Percentiles rank a stretch among this genome's conserved stretches.
Conservation (phyloP, 768 basidiomycete species). For the Mycena crocata region DNA sequence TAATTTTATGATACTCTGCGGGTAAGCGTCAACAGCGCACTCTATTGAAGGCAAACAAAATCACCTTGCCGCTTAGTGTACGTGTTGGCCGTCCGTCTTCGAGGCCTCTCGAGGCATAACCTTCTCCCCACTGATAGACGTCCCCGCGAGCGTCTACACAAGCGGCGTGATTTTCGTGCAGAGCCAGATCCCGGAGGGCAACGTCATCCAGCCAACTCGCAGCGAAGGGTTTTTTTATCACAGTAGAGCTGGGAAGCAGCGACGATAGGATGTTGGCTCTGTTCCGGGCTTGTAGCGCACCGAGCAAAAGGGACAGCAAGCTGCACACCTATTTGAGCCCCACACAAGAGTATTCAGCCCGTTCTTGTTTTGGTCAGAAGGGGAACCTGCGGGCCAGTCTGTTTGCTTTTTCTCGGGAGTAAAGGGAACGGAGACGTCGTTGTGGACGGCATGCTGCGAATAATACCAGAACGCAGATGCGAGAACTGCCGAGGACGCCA, state of each 20-base stretch:
- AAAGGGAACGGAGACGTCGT: conserved; percentile 7
- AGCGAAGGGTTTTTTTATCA: conserved; percentile 61
- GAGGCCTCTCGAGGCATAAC: conserved; percentile 53
- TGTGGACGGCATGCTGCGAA: conserved; percentile 15
- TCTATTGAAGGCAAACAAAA: conserved; percentile 24
- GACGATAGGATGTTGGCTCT: conserved; percentile 63
- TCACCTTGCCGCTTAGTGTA: conserved; percentile 75
- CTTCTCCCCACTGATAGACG: conserved; percentile 87
- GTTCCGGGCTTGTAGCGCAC: not conserved
- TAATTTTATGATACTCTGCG: conserved; percentile 75
- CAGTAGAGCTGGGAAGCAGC: conserved; percentile 49
- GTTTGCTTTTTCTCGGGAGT: not conserved
- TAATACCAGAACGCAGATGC: conserved; percentile 21
- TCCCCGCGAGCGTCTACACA: conserved; percentile 85
- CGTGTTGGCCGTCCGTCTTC: conserved; percentile 53
- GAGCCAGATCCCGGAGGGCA: conserved; percentile 77
- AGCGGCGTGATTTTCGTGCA: conserved; percentile 75
- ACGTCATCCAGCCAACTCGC: conserved; percentile 72
- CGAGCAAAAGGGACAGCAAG: conserved; percentile 1
- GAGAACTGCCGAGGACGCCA: conserved; percentile 12
- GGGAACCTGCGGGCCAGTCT: not conserved
- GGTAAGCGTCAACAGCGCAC: not conserved
- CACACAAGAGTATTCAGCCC: conserved; percentile 68
- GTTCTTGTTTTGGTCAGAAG: conserved; percentile 16
- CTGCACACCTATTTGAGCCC: conserved; percentile 78